Conservation (phyloP, 352 stramenopile species). For the Globisporangium parvum region DNA sequence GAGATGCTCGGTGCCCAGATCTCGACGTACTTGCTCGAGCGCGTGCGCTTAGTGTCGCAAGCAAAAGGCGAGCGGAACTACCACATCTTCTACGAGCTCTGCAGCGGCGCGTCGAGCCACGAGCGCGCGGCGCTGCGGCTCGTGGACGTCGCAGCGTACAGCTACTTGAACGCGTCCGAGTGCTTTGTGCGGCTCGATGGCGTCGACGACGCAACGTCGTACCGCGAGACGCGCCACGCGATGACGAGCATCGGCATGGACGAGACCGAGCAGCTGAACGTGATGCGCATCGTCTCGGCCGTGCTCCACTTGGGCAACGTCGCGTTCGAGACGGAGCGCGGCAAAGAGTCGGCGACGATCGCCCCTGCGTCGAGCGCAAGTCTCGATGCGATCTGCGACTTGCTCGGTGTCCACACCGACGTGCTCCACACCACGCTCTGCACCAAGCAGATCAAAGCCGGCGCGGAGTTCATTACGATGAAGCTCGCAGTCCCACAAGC, state of each 20-base stretch:
- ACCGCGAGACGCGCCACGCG: constrained; percentile 55
- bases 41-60: constrained; percentile 91
- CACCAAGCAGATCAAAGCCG: constrained; percentile 77
- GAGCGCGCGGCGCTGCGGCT: constrained; percentile 50
- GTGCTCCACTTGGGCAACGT: constrained; percentile 87
- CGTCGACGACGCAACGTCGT: constrained; percentile 78
- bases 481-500: constrained; percentile 60
- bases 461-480: constrained; percentile 72
- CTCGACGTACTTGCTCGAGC: constrained; percentile 95
- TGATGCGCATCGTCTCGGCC: constrained; percentile 79
- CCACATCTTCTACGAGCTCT: constrained; percentile 98
- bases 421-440: constrained; percentile 57
- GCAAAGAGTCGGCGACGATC: constrained; percentile 58
- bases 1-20: constrained; percentile 79
- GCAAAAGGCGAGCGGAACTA: constrained; percentile 95
- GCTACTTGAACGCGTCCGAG: constrained; percentile 82
- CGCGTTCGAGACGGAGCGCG: constrained; percentile 63
- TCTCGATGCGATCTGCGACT: constrained; percentile 74
- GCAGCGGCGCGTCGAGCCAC: constrained; percentile 54
- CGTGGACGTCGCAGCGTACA: constrained; percentile 48
- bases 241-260: constrained; percentile 85
- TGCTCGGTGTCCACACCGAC: constrained; percentile 62
- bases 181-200: constrained; percentile 70
- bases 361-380: constrained; percentile 26
- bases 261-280: constrained; percentile 63